These are phyloP conservation scores for Sequoiadendron giganteum DNA, from an alignment of 75 land plant species.

Conservation along the genomic window DNA sequence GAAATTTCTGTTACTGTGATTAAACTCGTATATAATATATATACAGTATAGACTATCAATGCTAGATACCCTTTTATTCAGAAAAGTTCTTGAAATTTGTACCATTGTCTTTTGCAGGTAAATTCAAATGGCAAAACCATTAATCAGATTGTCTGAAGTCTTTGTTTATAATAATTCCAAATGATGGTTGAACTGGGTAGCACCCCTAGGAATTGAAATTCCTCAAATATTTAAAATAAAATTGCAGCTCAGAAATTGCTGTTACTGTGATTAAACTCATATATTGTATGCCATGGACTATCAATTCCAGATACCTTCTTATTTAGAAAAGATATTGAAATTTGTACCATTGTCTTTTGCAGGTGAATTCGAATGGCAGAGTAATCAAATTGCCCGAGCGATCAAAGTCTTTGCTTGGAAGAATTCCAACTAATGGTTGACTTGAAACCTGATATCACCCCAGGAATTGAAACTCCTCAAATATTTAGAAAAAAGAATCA, in stretches of 20 bases:
- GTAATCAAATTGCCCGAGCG: not conserved
- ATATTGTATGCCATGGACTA: not conserved
- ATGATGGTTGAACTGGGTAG: not conserved
- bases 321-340: not conserved
- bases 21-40: not conserved
- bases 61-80: not conserved
- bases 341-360: not conserved
- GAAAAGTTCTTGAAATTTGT: not conserved
- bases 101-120: not conserved
- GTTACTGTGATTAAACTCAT: not conserved
- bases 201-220: not conserved
- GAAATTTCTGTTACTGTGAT: not conserved
- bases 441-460: not conserved
- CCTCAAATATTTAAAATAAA: not conserved
- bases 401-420: not conserved
- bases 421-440: not conserved
- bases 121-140: not conserved
- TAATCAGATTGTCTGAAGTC: too few relatives aligned
- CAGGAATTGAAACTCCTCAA: not conserved
- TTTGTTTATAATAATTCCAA: not conserved
- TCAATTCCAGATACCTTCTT: not conserved
- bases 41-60: not conserved
- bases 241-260: not conserved
- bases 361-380: constrained; percentile 1
- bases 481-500: not conserved